Conservation (phyloP, 1,139 yeast species). For the Debaryomycetaceae sp. region DNA sequence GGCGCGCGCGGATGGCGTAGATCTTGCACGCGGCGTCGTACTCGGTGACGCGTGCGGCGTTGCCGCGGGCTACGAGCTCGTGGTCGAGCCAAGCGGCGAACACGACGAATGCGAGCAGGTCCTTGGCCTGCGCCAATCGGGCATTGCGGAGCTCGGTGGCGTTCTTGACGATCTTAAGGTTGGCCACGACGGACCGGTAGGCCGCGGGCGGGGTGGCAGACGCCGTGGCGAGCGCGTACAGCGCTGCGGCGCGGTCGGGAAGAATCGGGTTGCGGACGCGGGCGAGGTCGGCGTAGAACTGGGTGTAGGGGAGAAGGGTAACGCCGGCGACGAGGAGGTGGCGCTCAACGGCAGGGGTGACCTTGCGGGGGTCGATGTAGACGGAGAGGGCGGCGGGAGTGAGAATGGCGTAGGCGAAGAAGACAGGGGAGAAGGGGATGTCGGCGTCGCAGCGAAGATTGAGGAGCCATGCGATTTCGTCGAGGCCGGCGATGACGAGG, state of each 20-base stretch:
- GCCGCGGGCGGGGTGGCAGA: slow-evolving; percentile 26
- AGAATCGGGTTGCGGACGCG: slow-evolving; percentile 24
- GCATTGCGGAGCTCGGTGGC: slow-evolving; percentile 35
- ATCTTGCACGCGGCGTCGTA: slow-evolving; percentile 43
- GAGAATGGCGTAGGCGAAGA: slow-evolving; percentile 43
- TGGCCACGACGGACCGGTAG: slow-evolving; percentile 31
- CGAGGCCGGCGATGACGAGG: slow-evolving; percentile 41
- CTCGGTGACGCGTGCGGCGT: slow-evolving; percentile 23
- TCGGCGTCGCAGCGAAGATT: slow-evolving; percentile 45
- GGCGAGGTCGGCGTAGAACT: slow-evolving; percentile 29
- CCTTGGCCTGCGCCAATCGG: slow-evolving; percentile 40
- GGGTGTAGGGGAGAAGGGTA: slow-evolving; percentile 23
- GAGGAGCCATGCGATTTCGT: slow-evolving; percentile 54
- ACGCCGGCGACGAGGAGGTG: slow-evolving; percentile 30
- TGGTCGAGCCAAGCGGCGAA: slow-evolving; percentile 42
- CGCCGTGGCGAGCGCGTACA: slow-evolving; percentile 33
- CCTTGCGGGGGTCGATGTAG: slow-evolving; percentile 36
- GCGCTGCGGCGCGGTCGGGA: slow-evolving; percentile 28
- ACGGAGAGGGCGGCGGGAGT: slow-evolving; percentile 25
- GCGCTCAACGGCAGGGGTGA: slow-evolving; percentile 15
- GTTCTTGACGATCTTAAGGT: slow-evolving; percentile 36
- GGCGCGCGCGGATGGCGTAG: slow-evolving; percentile 32
- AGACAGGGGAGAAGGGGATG: slow-evolving; percentile 47
- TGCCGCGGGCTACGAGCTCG: slow-evolving; percentile 25
- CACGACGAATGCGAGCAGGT: slow-evolving; percentile 38